Base-by-base conservation (phyloP, 2,329 filamentous ascomycete species). In the Cladophialophora exuberans region DNA sequence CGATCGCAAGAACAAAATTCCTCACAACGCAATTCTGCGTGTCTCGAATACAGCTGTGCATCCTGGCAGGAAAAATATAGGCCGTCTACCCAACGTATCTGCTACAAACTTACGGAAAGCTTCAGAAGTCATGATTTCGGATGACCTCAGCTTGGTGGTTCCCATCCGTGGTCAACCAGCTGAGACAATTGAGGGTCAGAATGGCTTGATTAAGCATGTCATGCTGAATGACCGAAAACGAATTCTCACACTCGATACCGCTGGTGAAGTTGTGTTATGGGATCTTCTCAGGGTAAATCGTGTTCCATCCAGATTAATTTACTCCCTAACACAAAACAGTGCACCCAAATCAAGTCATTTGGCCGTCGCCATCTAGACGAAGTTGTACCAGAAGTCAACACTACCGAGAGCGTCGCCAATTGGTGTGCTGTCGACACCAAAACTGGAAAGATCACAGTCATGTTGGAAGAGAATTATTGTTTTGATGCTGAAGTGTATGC, bases 401-500 rank as follows among this genome's bases (percentile, higher is more conserved):
- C 90, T 0, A 81, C 83, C 11, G 91, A 96, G 69, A 92, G 87
- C 26, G 90, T 97, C 33, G 88, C 93, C 3, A 93, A 96, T 50
- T 99, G 94, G 94, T 99, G 94, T 69, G 90, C 90, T 1, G 88
- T 97, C 49, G 91, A 99, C 67, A 92, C 93, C 17, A 87, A 93
- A 64, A 97, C 93, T 3, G 94, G 94, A 30, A 90, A 89, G 59
- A 77, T 99, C 52, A 93, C 91, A 2, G 93, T 97, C 2, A 87
- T 95, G 15, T 73, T 99, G 15, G 94, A 99, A 68, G 90, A 92
- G 35, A 95, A 94, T 66, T 95, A 95, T 64, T 97, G 92, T 70
- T 99, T 99, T 65, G 94, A 99, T 72, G 94, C 92, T 13, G 94
- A 99, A 68, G 88, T 96, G 72, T 99, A 99, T 69, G 93, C 91